Percentiles rank a stretch among this genome's conserved stretches.
These are phyloP conservation scores for Cladobotryum mycophilum DNA, from an alignment of 2,329 filamentous ascomycete genomes.

Conservation along the genomic window DNA sequence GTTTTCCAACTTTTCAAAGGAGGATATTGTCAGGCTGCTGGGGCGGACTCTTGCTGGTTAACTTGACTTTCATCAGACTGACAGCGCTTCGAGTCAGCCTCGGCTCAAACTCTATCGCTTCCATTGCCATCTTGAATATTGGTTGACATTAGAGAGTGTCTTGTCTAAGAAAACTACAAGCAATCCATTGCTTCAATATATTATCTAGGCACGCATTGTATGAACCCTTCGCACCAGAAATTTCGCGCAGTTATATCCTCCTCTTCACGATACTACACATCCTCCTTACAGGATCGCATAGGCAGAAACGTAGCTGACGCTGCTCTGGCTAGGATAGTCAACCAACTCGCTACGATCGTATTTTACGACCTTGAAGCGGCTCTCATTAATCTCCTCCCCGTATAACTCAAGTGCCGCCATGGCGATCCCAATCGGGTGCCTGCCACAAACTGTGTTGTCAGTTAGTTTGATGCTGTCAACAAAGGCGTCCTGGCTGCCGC, in stretches of 20 bases:
- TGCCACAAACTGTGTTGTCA: slow-evolving; percentile 86
- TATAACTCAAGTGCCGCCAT: slow-evolving; percentile 80
- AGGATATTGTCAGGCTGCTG: too few relatives aligned
- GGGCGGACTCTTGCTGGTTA: too few relatives aligned
- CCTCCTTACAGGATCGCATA: slow-evolving; percentile 62
- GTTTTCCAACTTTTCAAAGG: too few relatives aligned
- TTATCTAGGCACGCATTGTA: too few relatives aligned
- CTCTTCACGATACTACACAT: neutral
- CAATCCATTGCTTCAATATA: too few relatives aligned
- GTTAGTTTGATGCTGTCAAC: slow-evolving; percentile 63
- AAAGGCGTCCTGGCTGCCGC: slow-evolving; percentile 66
- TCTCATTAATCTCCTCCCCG: slow-evolving; percentile 33
- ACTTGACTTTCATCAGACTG: too few relatives aligned
- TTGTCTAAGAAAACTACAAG: too few relatives aligned
- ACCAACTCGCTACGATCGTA: slow-evolving; percentile 81
- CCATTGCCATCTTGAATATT: too few relatives aligned
- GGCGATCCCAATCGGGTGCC: slow-evolving; percentile 87
- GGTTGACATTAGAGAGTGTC: too few relatives aligned
- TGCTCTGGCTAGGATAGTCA: slow-evolving; percentile 62
- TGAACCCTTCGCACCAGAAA: neutral
- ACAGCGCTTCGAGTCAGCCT: too few relatives aligned
- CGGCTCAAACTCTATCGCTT: too few relatives aligned
- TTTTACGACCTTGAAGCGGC: slow-evolving; percentile 69
- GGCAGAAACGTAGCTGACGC: slow-evolving; percentile 92
- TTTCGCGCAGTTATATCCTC: too few relatives aligned